Evolutionary conservation across 2,329 filamentous ascomycete species (phyloP).

Genomic region (Zymoseptoria tritici): DNA sequence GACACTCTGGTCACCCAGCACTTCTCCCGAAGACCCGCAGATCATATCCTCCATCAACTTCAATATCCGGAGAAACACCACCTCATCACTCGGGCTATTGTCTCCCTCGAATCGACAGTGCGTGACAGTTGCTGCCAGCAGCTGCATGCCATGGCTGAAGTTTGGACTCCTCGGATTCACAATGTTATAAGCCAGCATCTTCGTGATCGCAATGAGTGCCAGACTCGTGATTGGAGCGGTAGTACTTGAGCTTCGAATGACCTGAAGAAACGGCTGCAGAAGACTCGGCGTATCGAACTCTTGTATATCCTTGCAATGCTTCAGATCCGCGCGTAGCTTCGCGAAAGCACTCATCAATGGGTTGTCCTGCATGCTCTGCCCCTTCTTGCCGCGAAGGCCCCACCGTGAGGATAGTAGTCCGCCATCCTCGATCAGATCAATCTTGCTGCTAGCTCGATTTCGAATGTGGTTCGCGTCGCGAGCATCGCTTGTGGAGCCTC

Average conservation of each 20-base stretch:
- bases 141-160: slow-evolving; percentile 86
- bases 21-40: slow-evolving; percentile 81
- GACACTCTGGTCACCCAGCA: slow-evolving; percentile 95
- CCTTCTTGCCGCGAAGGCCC: slow-evolving; percentile 90
- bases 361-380: slow-evolving; percentile 95
- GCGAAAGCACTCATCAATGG: slow-evolving; percentile 93
- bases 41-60: slow-evolving; percentile 99
- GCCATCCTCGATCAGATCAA: slow-evolving; percentile 28
- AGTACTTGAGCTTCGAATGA: slow-evolving; percentile 92
- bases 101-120: slow-evolving; percentile 97
- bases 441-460: slow-evolving; percentile 26
- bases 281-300: slow-evolving; percentile 83
- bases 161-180: slow-evolving; percentile 78
- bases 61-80: slow-evolving; percentile 86
- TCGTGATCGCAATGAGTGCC: slow-evolving; percentile 85
- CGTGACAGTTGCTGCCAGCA: slow-evolving; percentile 87
- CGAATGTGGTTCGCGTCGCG: slow-evolving; percentile 22
- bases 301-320: slow-evolving; percentile 78
- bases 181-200: slow-evolving; percentile 93
- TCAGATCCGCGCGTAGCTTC: slow-evolving; percentile 77
- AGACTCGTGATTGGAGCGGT: slow-evolving; percentile 94
- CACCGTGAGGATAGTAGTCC: slow-evolving; percentile 68
- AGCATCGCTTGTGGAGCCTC: slow-evolving; percentile 10
- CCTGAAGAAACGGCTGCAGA: slow-evolving; percentile 88
- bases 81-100: slow-evolving; percentile 89